A percentile compares a stretch with the other conserved stretches of the same genome.
Conservation (phyloP, 345 rosid species). For the Dovyalis caffra region DNA sequence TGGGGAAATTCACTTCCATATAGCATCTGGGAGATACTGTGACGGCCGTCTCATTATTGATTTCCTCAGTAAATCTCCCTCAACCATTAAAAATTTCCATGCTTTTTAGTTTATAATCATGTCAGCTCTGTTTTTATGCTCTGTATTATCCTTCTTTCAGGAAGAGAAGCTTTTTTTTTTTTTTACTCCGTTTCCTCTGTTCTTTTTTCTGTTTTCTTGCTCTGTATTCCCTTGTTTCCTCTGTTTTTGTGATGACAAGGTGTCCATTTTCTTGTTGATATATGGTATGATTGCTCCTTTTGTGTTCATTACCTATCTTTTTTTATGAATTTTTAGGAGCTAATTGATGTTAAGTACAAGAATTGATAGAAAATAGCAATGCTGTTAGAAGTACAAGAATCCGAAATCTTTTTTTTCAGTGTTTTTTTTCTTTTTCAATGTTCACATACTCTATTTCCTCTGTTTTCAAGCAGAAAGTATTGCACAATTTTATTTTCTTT, state of each 20-base stretch:
- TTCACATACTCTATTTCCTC: slow-evolving; percentile 3
- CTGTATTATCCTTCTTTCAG: not conserved
- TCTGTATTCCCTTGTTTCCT: not conserved
- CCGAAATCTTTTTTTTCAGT: too few relatives aligned
- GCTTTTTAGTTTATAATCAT: not conserved
- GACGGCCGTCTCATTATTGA: slow-evolving; percentile 81
- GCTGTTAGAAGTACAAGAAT: not conserved
- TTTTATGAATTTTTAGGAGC: not conserved
- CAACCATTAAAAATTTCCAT: not conserved
- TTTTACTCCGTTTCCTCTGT: not conserved
- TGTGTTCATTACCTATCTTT: not conserved
- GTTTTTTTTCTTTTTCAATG: not conserved
- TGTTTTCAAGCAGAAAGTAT: slow-evolving; percentile 9
- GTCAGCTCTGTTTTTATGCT: not conserved
- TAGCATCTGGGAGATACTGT: slow-evolving; percentile 77
- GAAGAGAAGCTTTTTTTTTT: not conserved
- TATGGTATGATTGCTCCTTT: not conserved
- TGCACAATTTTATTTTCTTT: not conserved
- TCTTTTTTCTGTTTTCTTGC: not conserved
- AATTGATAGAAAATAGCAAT: not conserved
- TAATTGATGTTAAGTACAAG: not conserved
- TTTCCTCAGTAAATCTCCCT: slow-evolving; percentile 57
- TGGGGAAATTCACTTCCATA: slow-evolving; percentile 60
- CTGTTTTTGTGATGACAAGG: not conserved
- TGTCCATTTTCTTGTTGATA: not conserved